phyloP scores from a whole-genome alignment of 371 early-diverging fungal species.

The Enterocytospora artemiae region DNA sequence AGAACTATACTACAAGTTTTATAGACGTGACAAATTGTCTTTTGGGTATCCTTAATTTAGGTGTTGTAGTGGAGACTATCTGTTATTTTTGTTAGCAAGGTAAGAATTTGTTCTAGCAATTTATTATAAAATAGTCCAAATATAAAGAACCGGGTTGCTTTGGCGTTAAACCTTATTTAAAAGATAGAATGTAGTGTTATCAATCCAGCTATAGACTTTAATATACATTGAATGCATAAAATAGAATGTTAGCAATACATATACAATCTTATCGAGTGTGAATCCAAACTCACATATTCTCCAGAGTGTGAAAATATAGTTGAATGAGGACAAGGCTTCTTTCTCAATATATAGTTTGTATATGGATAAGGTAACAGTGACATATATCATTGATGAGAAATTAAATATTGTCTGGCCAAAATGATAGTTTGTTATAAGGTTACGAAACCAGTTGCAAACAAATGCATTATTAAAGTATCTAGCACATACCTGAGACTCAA shows the following conservation, averaged over 20 bases:
- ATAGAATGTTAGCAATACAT: conserved; percentile 4
- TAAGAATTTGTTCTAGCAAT: too few species aligned
- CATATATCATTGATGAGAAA: background rate
- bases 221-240: background rate
- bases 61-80: too few species aligned
- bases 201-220: background rate
- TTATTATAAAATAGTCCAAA: too few species aligned
- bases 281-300: conserved; percentile 53
- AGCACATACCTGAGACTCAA: conserved; percentile 8
- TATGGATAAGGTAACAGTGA: conserved; percentile 20
- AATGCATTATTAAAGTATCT: conserved; percentile 3
- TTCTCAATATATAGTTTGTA: conserved; percentile 28
- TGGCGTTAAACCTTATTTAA: background rate
- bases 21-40: too few species aligned
- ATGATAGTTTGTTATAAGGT: background rate
- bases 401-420: background rate
- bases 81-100: too few species aligned
- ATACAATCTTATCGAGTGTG: conserved; percentile 43
- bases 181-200: background rate
- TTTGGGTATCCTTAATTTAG: too few species aligned
- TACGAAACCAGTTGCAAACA: conserved; percentile 8
- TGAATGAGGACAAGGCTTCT: conserved; percentile 37
- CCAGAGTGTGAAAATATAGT: conserved; percentile 57
- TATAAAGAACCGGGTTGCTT: too few species aligned
- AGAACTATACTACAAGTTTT: too few species aligned